Conservation (phyloP, 441 rosid genomes). For the Raphanus hybrid region DNA sequence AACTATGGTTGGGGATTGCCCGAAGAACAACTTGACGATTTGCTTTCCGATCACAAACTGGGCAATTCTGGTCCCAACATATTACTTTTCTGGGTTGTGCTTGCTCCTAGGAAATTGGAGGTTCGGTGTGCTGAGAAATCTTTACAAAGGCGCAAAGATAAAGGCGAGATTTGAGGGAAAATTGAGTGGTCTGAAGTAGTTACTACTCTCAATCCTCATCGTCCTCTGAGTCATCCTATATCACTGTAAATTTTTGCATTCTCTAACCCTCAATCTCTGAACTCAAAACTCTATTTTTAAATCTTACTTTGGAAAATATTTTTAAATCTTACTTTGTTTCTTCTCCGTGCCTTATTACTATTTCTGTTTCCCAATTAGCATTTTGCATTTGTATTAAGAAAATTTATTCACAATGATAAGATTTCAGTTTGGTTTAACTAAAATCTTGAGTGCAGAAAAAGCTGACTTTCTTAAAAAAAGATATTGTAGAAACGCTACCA, state of each 20-base stretch:
- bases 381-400: background rate
- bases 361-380: background rate
- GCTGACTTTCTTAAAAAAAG: background rate
- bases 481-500: background rate
- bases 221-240: background rate
- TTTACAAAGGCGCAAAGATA: background rate
- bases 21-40: background rate
- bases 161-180: background rate
- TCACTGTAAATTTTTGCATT: background rate
- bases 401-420: background rate
- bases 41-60: background rate
- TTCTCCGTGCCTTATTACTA: background rate
- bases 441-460: background rate
- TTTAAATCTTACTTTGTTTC: background rate
- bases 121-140: background rate
- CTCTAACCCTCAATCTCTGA: background rate
- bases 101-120: background rate
- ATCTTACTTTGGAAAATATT: background rate
- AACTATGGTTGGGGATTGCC: background rate
- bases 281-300: background rate
- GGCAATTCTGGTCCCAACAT: background rate
- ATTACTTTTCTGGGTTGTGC: slow-evolving; percentile 1
- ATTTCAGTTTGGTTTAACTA: background rate
- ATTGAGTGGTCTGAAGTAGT: background rate
- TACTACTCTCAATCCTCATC: background rate